Conservation (phyloP, 2,329 filamentous ascomycete genomes). For the Hymenoscyphus salicellus region DNA sequence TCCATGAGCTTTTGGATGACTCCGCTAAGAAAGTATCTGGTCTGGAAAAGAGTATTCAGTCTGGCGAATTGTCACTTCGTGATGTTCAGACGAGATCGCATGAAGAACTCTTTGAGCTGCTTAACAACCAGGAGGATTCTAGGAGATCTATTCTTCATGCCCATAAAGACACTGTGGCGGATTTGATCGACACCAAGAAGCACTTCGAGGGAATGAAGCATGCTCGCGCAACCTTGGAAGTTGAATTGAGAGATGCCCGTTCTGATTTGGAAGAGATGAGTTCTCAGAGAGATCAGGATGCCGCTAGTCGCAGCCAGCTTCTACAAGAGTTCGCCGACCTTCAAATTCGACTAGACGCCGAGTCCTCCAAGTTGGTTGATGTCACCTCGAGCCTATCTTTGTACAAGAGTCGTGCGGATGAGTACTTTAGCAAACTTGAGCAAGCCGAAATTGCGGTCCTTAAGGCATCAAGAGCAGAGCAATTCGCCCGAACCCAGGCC, state of each 20-base stretch:
- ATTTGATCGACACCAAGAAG: conserved; percentile 81
- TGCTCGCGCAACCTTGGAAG: conserved; percentile 73
- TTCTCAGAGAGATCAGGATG: conserved; percentile 78
- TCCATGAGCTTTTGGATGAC: conserved; percentile 93
- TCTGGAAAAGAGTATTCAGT: conserved; percentile 80
- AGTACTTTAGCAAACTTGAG: conserved; percentile 96
- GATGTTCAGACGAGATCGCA: conserved; percentile 92
- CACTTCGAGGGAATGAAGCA: conserved; percentile 86
- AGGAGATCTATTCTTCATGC: conserved; percentile 76
- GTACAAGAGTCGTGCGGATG: conserved; percentile 89
- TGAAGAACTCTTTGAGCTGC: conserved; percentile 86
- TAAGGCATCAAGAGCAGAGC: conserved; percentile 86
- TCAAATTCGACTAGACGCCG: conserved; percentile 87
- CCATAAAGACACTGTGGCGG: conserved; percentile 80
- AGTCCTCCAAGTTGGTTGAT: conserved; percentile 80
- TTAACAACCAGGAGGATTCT: conserved; percentile 90
- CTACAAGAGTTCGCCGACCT: conserved; percentile 90
- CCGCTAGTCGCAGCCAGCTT: conserved; percentile 80
- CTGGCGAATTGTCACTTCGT: conserved; percentile 81
- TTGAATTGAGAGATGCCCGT: conserved; percentile 79
- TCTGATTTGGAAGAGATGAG: conserved; percentile 82
- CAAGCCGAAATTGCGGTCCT: conserved; percentile 94
- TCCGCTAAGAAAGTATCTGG: conserved; percentile 88
- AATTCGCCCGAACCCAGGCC: conserved; percentile 87
- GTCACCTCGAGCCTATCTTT: conserved; percentile 78